Conservation (phyloP, 2,329 filamentous ascomycete genomes). For the Byssothecium circinans region DNA sequence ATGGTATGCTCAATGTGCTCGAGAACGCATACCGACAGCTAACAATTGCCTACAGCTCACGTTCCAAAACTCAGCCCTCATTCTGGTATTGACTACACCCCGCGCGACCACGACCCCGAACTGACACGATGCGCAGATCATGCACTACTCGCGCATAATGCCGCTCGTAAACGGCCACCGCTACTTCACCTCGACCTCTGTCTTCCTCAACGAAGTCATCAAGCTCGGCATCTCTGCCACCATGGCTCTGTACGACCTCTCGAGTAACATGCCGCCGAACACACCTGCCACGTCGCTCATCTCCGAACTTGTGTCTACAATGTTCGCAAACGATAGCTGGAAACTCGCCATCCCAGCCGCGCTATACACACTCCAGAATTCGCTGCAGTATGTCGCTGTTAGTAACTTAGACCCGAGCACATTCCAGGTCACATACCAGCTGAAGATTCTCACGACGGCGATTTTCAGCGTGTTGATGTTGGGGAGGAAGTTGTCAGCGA, state of each 20-base stretch:
- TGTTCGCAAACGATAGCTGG: slow-evolving; percentile 92
- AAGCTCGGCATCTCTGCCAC: slow-evolving; percentile 86
- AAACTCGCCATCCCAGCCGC: slow-evolving; percentile 87
- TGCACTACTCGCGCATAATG: slow-evolving; percentile 96
- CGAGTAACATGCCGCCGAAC: slow-evolving; percentile 72
- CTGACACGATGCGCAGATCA: slow-evolving; percentile 59
- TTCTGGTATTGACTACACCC: slow-evolving; percentile 56
- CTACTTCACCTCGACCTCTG: slow-evolving; percentile 91
- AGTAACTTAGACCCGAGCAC: slow-evolving; percentile 90
- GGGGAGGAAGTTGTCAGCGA: slow-evolving; percentile 66
- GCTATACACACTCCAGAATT: slow-evolving; percentile 89
- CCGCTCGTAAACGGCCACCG: slow-evolving; percentile 78
- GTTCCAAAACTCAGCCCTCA: slow-evolving; percentile 77
- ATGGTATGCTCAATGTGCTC: slow-evolving; percentile 52
- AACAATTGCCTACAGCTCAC: slow-evolving; percentile 61
- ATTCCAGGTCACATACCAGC: slow-evolving; percentile 90
- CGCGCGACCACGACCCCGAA: slow-evolving; percentile 2
- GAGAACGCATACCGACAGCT: slow-evolving; percentile 15
- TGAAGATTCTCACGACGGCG: slow-evolving; percentile 91
- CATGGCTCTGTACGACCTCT: slow-evolving; percentile 85
- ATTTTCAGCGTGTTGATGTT: slow-evolving; percentile 82
- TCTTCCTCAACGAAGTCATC: slow-evolving; percentile 89
- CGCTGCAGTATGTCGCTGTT: slow-evolving; percentile 88
- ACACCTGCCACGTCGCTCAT: slow-evolving; percentile 80
- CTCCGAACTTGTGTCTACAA: slow-evolving; percentile 73